Percentiles rank a stretch among this genome's conserved stretches.
Evolutionary conservation across 345 rosid species (phyloP).

Genomic region (Populus alba): DNA sequence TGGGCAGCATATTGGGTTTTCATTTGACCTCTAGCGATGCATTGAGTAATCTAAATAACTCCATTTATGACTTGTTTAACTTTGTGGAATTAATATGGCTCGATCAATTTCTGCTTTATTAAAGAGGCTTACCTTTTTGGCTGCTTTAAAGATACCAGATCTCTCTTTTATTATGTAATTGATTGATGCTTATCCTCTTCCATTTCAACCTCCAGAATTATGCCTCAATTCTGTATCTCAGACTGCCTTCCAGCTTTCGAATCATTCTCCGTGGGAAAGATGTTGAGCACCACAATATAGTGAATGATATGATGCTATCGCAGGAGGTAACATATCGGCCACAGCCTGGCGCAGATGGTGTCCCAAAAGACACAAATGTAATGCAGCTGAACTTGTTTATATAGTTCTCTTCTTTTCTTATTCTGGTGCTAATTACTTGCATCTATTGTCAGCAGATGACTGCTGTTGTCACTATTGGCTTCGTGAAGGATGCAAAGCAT

Average conservation of each 20-base stretch:
- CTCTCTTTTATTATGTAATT: not conserved
- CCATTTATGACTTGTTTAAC: not conserved
- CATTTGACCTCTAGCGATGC: too few species aligned
- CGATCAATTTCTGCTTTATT: not conserved
- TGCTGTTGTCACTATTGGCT: slow-evolving; percentile 76
- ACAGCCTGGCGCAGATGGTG: slow-evolving; percentile 53
- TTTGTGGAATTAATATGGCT: not conserved
- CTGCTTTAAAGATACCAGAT: not conserved
- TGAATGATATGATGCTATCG: slow-evolving; percentile 94
- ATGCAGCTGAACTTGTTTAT: slow-evolving; percentile 10
- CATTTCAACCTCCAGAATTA: slow-evolving; percentile 57
- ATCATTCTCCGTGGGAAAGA: slow-evolving; percentile 87
- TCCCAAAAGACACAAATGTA: slow-evolving; percentile 51
- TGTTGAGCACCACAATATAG: slow-evolving; percentile 90
- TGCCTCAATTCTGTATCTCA: slow-evolving; percentile 86
- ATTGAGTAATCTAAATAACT: not conserved
- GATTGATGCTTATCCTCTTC: slow-evolving; percentile 9
- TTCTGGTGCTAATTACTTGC: slow-evolving; percentile 20
- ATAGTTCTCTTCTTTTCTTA: not conserved
- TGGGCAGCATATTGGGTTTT: too few species aligned
- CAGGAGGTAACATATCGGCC: slow-evolving; percentile 80
- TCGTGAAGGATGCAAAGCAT: slow-evolving; percentile 85
- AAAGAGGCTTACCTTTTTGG: not conserved
- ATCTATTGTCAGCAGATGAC: slow-evolving; percentile 53
- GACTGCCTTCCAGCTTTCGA: slow-evolving; percentile 80